Evolutionary conservation across 352 stramenopile genomes (phyloP).

Genomic region (Peronospora destructor): DNA sequence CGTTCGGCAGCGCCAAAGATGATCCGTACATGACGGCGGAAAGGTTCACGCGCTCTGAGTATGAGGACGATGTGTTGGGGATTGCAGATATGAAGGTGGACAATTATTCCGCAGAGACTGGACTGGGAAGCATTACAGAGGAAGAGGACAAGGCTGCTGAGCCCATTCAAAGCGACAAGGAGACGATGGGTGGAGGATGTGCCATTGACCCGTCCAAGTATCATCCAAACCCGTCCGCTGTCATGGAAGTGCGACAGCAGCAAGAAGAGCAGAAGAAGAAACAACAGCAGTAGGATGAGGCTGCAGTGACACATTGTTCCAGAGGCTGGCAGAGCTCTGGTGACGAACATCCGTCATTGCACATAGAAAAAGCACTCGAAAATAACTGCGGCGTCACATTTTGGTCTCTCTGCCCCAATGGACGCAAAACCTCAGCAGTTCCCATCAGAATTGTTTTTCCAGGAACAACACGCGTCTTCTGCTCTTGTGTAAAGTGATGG

Average conservation of each 20-base stretch:
- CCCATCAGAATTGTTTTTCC: background rate
- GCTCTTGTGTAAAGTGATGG: background rate
- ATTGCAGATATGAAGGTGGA: conserved; percentile 91
- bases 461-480: no score
- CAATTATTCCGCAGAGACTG: conserved; percentile 44
- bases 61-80: conserved; percentile 90
- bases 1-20: conserved; percentile 39
- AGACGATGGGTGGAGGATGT: conserved; percentile 47
- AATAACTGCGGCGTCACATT: background rate
- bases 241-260: conserved; percentile 51
- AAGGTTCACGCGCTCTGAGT: conserved; percentile 80
- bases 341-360: conserved; percentile 20
- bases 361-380: conserved; percentile 11
- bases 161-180: conserved; percentile 51
- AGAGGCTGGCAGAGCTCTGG: conserved; percentile 13
- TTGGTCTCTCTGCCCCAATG: no score
- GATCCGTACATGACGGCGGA: conserved; percentile 67
- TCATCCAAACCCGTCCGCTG: conserved; percentile 53
- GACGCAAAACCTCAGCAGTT: background rate
- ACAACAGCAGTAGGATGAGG: conserved; percentile 30
- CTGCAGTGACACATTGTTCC: conserved; percentile 14
- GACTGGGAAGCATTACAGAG: conserved; percentile 31
- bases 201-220: conserved; percentile 52
- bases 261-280: conserved; percentile 26
- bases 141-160: conserved; percentile 29